These are phyloP conservation scores for Actinomucor elegans DNA, from an alignment of 371 early-diverging fungal species.

Conservation along the genomic window DNA sequence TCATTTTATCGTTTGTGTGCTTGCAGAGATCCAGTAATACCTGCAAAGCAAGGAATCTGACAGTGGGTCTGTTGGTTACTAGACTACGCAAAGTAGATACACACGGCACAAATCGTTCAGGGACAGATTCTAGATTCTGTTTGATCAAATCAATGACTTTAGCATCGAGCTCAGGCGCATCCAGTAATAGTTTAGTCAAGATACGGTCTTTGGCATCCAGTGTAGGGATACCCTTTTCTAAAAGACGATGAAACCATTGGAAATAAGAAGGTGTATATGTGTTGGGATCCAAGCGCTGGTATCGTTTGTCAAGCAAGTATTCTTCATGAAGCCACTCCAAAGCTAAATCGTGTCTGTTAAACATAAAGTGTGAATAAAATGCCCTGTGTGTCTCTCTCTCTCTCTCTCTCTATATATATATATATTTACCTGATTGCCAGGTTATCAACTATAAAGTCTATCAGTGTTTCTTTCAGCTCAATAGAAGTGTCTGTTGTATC, in stretches of 20 bases:
- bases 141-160: conserved; percentile 28
- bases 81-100: conserved; percentile 40
- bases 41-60: conserved; percentile 32
- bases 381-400: no score
- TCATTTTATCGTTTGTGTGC: conserved; percentile 37
- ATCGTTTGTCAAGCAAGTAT: conserved; percentile 24
- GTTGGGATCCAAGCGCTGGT: not conserved
- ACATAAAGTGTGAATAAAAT: no score
- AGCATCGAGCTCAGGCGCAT: conserved; percentile 41
- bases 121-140: conserved; percentile 27
- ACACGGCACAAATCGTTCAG: conserved; percentile 43
- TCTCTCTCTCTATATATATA: no score
- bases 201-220: conserved; percentile 42
- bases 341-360: conserved; percentile 44
- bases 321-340: conserved; percentile 49
- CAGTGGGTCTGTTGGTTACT: conserved; percentile 27
- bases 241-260: conserved; percentile 33
- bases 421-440: conserved; percentile 26
- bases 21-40: conserved; percentile 39
- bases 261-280: conserved; percentile 34
- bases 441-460: conserved; percentile 38
- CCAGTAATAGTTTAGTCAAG: conserved; percentile 36
- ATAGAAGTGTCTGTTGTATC: not conserved
- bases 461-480: conserved; percentile 30
- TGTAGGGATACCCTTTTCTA: conserved; percentile 30